phyloP scores from a whole-genome alignment of 495 filamentous ascomycete genomes.

The Trichoderma asperelloides region DNA sequence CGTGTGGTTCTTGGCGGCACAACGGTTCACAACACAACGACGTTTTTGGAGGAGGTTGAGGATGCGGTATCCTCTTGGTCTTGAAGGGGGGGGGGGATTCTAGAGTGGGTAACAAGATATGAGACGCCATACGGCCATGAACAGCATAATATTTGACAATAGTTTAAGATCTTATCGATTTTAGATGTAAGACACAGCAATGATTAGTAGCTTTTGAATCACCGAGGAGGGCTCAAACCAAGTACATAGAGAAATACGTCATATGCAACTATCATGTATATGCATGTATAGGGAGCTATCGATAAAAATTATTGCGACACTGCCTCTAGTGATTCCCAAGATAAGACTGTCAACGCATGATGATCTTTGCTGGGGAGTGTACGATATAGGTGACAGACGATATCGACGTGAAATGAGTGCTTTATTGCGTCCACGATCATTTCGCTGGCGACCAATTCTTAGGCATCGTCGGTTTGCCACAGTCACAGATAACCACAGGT shows the following conservation, averaged over 20 bases:
- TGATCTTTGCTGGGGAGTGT: neutral
- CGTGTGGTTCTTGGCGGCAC: slow-evolving; percentile 84
- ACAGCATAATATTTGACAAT: neutral
- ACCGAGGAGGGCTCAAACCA: neutral
- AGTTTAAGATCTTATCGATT: neutral
- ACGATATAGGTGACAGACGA: neutral
- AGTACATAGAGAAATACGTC: neutral
- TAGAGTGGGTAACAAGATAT: neutral
- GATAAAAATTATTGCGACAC: slow-evolving; percentile 7
- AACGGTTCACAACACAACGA: slow-evolving; percentile 71
- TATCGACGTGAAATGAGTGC: neutral
- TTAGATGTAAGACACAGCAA: neutral
- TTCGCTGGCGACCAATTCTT: neutral
- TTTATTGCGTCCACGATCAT: neutral
- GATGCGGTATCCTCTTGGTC: slow-evolving; percentile 75
- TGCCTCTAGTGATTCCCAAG: neutral
- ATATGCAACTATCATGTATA: neutral
- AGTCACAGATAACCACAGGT: neutral
- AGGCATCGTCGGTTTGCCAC: slow-evolving; percentile 6
- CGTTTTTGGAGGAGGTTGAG: slow-evolving; percentile 80
- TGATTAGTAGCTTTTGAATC: neutral
- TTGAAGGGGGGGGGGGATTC: slow-evolving; percentile 84
- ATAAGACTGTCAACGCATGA: neutral
- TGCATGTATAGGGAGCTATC: neutral
- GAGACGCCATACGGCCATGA: neutral